Conservation (phyloP, 2,329 filamentous ascomycete genomes). For the Cladophialophora immunda region DNA sequence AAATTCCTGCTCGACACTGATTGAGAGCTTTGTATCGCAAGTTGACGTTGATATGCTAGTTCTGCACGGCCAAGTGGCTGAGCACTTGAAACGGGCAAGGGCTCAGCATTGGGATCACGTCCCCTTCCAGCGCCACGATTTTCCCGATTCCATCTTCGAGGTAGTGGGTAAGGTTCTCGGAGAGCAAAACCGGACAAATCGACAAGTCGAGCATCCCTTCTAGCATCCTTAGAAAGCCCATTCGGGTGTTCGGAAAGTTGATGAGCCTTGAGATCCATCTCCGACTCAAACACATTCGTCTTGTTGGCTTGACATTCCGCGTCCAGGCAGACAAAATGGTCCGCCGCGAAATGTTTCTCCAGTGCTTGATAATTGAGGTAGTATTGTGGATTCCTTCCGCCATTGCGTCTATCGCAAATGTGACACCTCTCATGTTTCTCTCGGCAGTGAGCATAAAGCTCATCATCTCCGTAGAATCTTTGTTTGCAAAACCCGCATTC, state of each 20-base stretch:
- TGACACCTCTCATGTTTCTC: constrained; percentile 96
- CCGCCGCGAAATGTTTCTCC: constrained; percentile 84
- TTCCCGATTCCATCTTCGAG: constrained; percentile 64
- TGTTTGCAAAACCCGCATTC: constrained; percentile 91
- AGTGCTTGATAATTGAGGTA: constrained; percentile 88
- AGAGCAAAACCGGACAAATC: constrained; percentile 88
- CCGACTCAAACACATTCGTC: constrained; percentile 94
- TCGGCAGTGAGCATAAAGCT: constrained; percentile 90
- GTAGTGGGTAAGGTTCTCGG: constrained; percentile 72
- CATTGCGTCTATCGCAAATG: constrained; percentile 78
- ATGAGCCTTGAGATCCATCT: constrained; percentile 94
- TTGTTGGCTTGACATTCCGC: constrained; percentile 94
- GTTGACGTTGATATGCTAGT: constrained; percentile 87
- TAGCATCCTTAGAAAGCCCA: constrained; percentile 80
- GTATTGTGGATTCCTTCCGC: constrained; percentile 79
- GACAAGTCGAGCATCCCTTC: constrained; percentile 83
- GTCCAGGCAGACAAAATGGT: constrained; percentile 86
- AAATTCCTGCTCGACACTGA: constrained; percentile 82
- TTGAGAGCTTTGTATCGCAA: constrained; percentile 89
- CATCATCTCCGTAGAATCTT: constrained; percentile 95
- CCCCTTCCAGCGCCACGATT: constrained; percentile 71
- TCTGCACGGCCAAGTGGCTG: constrained; percentile 86
- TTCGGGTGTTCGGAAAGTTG: constrained; percentile 84
- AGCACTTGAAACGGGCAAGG: constrained; percentile 76
- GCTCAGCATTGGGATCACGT: constrained; percentile 85